Percentiles rank a stretch among this genome's conserved stretches.
These are phyloP conservation scores for Alternaria tenuissima DNA, from an alignment of 2,329 filamentous ascomycete genomes.

Conservation along the genomic window DNA sequence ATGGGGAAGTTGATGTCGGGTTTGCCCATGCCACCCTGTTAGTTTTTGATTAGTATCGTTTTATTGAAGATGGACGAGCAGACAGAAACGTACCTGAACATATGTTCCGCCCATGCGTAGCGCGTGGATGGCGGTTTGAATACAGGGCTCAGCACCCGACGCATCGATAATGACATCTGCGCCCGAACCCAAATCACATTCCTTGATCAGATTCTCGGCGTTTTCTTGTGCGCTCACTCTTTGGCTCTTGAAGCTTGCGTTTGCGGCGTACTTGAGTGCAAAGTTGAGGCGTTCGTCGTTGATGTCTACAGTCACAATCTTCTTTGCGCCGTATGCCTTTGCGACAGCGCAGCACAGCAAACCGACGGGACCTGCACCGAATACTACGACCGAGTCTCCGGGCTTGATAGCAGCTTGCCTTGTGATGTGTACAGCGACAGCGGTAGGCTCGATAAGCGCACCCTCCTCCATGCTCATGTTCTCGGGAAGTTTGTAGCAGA, in stretches of 20 bases:
- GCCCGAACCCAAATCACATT: conserved; percentile 66
- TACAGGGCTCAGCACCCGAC: conserved; percentile 58
- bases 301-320: conserved; percentile 88
- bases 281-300: conserved; percentile 81
- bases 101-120: conserved; percentile 60
- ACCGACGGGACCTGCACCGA: conserved; percentile 70
- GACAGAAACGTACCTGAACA: conserved; percentile 45
- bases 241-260: conserved; percentile 69
- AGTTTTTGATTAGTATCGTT: conserved; percentile 1
- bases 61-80: neutral
- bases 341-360: conserved; percentile 88
- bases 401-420: conserved; percentile 54
- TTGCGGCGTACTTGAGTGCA: conserved; percentile 75
- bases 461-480: conserved; percentile 82
- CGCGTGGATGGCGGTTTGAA: conserved; percentile 59
- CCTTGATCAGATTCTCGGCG: conserved; percentile 70
- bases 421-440: conserved; percentile 60
- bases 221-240: conserved; percentile 72
- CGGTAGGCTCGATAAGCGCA: conserved; percentile 77
- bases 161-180: conserved; percentile 61
- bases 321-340: conserved; percentile 82
- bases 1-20: conserved; percentile 90
- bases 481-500: conserved; percentile 89
- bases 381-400: conserved; percentile 57
- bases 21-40: conserved; percentile 79